A percentile compares a stretch with the other conserved stretches of the same genome.
phyloP scores from a whole-genome alignment of 2,329 filamentous ascomycete species.

The Colletotrichum incanum region DNA sequence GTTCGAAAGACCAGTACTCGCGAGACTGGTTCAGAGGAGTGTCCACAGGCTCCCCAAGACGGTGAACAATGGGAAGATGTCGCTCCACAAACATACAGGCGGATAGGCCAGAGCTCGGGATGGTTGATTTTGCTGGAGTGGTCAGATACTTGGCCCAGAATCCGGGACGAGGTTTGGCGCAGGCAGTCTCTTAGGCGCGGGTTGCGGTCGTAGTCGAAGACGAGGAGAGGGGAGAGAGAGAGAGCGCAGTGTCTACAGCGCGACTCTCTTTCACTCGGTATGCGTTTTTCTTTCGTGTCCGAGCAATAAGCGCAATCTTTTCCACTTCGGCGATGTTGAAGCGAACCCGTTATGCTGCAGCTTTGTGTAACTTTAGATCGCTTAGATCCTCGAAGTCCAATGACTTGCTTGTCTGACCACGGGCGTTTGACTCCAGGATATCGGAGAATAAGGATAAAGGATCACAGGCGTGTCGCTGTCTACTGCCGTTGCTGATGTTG shows the following conservation, averaged over 20 bases:
- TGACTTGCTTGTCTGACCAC: conserved; percentile 26
- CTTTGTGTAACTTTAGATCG: conserved; percentile 34
- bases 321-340: conserved; percentile 29
- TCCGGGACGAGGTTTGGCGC: not conserved
- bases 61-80: conserved; percentile 55
- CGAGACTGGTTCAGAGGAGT: conserved; percentile 53
- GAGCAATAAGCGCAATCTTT: conserved; percentile 14
- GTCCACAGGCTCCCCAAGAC: conserved; percentile 57
- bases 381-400: conserved; percentile 25
- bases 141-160: conserved; percentile 2
- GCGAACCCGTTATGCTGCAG: conserved; percentile 29
- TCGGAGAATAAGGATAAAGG: not conserved
- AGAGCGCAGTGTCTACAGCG: not conserved
- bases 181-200: not conserved
- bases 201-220: not conserved
- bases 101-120: conserved; percentile 42
- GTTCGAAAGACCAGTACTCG: conserved; percentile 52
- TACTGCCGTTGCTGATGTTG: not conserved
- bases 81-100: conserved; percentile 60
- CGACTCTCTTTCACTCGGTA: not conserved
- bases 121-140: conserved; percentile 17
- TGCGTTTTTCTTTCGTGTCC: not conserved
- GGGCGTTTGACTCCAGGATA: conserved; percentile 26
- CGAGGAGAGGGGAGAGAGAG: no score
- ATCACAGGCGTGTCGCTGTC: conserved; percentile 16